Conservation (phyloP, 2,329 filamentous ascomycete genomes). For the Penicillium griseofulvum region DNA sequence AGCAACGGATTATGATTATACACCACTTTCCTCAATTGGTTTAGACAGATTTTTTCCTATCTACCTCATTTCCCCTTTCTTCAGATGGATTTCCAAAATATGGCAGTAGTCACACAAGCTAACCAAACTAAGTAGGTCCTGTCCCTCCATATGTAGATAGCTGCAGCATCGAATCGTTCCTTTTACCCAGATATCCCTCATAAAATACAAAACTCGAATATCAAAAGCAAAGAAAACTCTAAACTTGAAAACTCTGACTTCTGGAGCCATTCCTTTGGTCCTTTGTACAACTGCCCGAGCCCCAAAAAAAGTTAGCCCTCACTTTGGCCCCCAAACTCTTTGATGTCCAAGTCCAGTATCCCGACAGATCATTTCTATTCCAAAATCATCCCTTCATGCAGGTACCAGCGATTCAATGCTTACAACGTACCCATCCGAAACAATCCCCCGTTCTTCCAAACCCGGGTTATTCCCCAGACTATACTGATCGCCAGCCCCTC, state of each 20-base stretch:
- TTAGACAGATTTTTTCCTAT: neutral
- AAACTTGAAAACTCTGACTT: neutral
- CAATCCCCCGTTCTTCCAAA: too few relatives aligned
- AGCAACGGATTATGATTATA: conserved; percentile 4
- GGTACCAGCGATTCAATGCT: neutral
- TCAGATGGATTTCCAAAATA: neutral
- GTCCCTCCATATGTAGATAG: neutral
- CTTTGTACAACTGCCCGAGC: neutral
- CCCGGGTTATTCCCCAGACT: neutral
- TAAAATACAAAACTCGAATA: neutral
- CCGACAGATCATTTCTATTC: too few relatives aligned
- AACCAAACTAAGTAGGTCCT: neutral
- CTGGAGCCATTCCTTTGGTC: too few relatives aligned
- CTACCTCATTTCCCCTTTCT: neutral
- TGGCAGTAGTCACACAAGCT: neutral
- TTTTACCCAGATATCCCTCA: neutral
- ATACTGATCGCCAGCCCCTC: neutral
- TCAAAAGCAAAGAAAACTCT: neutral
- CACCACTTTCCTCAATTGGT: neutral
- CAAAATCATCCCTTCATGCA: neutral
- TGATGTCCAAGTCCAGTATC: neutral
- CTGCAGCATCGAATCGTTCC: neutral
- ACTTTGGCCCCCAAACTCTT: neutral
- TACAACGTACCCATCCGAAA: neutral
- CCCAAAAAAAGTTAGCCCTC: neutral